phyloP scores from a whole-genome alignment of 768 basidiomycete genomes.

The Kwoniella sp. region DNA sequence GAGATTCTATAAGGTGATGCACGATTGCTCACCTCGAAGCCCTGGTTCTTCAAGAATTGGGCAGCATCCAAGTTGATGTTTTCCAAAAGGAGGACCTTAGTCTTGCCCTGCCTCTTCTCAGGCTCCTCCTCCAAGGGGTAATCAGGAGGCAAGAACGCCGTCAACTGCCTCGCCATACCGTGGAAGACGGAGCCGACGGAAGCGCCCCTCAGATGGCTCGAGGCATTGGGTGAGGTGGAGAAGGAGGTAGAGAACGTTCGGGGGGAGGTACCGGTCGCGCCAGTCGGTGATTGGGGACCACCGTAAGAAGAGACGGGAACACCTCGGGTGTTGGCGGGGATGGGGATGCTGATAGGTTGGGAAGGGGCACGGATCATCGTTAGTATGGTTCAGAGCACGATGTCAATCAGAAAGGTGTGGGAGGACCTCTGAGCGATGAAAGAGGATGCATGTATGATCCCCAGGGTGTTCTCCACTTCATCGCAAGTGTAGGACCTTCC shows the following conservation, averaged over 20 bases:
- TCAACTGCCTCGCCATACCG: constrained; percentile 39
- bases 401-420: too few species aligned
- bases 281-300: constrained; percentile 31
- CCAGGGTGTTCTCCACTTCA: too few species aligned
- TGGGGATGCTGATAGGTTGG: constrained; percentile 49
- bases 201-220: constrained; percentile 7
- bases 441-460: too few species aligned
- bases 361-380: constrained; percentile 7
- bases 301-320: constrained; percentile 47
- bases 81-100: constrained; percentile 84
- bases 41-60: constrained; percentile 72
- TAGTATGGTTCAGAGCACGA: neutral
- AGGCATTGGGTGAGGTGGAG: constrained; percentile 30
- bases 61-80: constrained; percentile 94
- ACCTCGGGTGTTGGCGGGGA: constrained; percentile 53
- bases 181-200: constrained; percentile 6
- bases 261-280: constrained; percentile 36
- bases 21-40: constrained; percentile 64
- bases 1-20: too few species aligned
- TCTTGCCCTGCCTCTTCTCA: constrained; percentile 64
- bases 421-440: too few species aligned
- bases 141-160: constrained; percentile 47
- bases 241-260: constrained; percentile 35
- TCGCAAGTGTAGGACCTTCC: too few species aligned
- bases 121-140: constrained; percentile 39